These are phyloP conservation scores for Fonsecaea pugnacius DNA, from an alignment of 2,329 filamentous ascomycete genomes.

Conservation along the genomic window DNA sequence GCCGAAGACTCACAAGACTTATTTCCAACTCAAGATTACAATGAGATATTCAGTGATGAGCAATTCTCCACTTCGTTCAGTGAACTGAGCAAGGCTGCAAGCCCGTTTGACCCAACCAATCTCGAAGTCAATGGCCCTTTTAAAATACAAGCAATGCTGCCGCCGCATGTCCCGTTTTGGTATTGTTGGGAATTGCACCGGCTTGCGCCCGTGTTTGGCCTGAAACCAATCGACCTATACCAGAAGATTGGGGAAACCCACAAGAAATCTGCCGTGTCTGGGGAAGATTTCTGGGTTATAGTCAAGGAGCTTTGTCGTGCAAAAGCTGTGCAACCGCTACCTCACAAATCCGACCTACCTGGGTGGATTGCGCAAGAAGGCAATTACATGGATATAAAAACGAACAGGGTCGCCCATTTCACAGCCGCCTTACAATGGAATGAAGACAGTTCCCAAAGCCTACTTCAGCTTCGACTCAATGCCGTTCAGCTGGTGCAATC, in stretches of 20 bases:
- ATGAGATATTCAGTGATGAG: slow-evolving; percentile 27
- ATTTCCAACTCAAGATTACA: slow-evolving; percentile 31
- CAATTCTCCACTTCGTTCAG: slow-evolving; percentile 23
- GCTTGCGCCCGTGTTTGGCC: slow-evolving; percentile 10
- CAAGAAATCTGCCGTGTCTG: background rate
- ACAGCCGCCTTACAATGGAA: slow-evolving; percentile 49
- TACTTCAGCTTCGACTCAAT: slow-evolving; percentile 48
- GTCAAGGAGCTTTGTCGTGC: slow-evolving; percentile 13
- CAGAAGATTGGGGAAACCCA: slow-evolving; percentile 3
- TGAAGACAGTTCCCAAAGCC: slow-evolving; percentile 39
- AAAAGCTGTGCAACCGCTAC: slow-evolving; percentile 4
- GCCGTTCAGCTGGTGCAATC: slow-evolving; percentile 49
- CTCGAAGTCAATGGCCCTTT: slow-evolving; percentile 46
- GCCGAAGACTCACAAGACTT: slow-evolving; percentile 23
- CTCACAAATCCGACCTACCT: slow-evolving; percentile 16
- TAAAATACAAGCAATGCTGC: slow-evolving; percentile 30
- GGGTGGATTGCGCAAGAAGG: slow-evolving; percentile 12
- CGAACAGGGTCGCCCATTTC: slow-evolving; percentile 46
- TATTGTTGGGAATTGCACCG: slow-evolving; percentile 29
- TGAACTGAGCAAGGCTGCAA: slow-evolving; percentile 3
- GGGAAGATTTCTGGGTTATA: slow-evolving; percentile 14
- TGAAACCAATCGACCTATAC: slow-evolving; percentile 20
- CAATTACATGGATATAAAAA: slow-evolving; percentile 19
- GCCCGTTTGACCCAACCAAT: slow-evolving; percentile 22
- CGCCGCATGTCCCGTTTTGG: slow-evolving; percentile 23